These are phyloP conservation scores for Cyanodermella asteris DNA, from an alignment of 2,329 filamentous ascomycete species.

Conservation along the genomic window DNA sequence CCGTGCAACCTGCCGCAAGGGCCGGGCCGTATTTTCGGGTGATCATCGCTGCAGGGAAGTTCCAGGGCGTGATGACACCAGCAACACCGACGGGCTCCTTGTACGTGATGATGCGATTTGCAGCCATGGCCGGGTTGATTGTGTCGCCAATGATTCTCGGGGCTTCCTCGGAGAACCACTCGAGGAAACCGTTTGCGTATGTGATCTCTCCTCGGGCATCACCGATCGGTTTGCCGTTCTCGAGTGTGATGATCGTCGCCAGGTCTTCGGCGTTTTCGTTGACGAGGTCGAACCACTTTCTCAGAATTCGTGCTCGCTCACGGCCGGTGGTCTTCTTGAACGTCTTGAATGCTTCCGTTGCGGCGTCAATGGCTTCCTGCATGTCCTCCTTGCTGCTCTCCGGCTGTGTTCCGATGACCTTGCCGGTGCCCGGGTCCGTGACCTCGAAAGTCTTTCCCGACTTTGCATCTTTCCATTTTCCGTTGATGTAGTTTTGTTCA, in stretches of 20 bases:
- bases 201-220: constrained; percentile 37
- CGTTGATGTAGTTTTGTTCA: constrained; percentile 75
- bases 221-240: constrained; percentile 45
- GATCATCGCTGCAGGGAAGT: constrained; percentile 35
- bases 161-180: constrained; percentile 43
- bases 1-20: constrained; percentile 83
- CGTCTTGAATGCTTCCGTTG: constrained; percentile 42
- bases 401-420: constrained; percentile 60
- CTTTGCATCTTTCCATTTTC: constrained; percentile 68
- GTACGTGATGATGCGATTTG: constrained; percentile 39
- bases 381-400: constrained; percentile 62
- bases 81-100: constrained; percentile 47
- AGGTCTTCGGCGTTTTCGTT: constrained; percentile 43
- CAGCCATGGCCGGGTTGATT: constrained; percentile 35
- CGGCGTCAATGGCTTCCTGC: constrained; percentile 63
- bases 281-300: constrained; percentile 47
- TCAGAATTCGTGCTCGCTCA: constrained; percentile 37
- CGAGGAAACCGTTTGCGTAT: constrained; percentile 38
- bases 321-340: constrained; percentile 40
- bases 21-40: constrained; percentile 31
- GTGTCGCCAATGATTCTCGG: constrained; percentile 36
- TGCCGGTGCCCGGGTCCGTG: constrained; percentile 62
- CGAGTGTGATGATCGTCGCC: constrained; percentile 43
- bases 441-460: constrained; percentile 88
- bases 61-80: constrained; percentile 46